Evolutionary conservation across 768 basidiomycete species (phyloP), one percentile per base, ranked within the genome.

Genomic region (Rhizopogon salebrosus): DNA sequence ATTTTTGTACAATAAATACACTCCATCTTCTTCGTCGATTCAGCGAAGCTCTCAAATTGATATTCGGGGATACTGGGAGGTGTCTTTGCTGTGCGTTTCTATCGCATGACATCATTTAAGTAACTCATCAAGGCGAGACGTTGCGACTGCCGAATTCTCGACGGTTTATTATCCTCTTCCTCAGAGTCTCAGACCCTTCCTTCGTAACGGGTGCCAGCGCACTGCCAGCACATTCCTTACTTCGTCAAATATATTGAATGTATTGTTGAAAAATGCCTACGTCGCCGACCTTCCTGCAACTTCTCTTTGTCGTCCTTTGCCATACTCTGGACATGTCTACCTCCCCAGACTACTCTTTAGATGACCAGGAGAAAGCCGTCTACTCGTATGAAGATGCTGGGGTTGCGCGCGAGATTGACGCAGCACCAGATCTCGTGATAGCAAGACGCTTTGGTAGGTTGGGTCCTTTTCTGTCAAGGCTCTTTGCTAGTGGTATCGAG

Each of bases 401-500:
- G n/a, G 23, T 35, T 13, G 23, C 23, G 9, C 36, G 45, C n/a
- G 27, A 43, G 13, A 43, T 42, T 23, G 71, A 72, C 34, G 60
- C 54, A 26, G 60, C 63, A 2, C 71, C 62, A 0, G 68, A 69
- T 34, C 39, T 56, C 41, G 62, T 58, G 13, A 63, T 72, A 26
- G 61, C 57, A 18, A 56, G 56, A 24, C 62, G 70, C 13, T 75
- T 69, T 48, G 63, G 67, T 29, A 52, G 42, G 27, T 52, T 68
- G 31, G 67, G 66, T 0, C 68, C 67, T 3, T 29, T 71, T 37
- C 60, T 76, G 22, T 59, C 64, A 40, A 72, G 61, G 58, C 64
- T 79, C 11, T 79, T 80, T 60, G 64, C 69, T 14, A 74, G 65
- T 49, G 79, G 78, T 42, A 75, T 81, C 18, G 80, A 82, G 61